Percentiles rank a stretch among this genome's conserved stretches.
phyloP scores from a whole-genome alignment of 208 protist genomes.

The Vickermania ingenoplastis region DNA sequence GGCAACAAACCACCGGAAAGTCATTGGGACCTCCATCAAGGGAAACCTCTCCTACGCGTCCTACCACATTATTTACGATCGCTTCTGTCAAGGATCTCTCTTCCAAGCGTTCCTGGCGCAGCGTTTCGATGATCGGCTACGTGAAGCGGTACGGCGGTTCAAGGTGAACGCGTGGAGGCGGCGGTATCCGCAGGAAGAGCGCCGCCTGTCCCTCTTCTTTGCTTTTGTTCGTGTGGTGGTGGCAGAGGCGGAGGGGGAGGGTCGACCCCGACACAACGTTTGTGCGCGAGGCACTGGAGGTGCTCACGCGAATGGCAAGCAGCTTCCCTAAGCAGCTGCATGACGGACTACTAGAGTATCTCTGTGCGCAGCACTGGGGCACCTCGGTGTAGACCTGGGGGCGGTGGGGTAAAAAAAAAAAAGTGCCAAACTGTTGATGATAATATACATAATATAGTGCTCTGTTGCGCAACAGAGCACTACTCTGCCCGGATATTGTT shows the following conservation, averaged over 20 bases:
- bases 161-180: conserved; percentile 43
- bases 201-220: conserved; percentile 67
- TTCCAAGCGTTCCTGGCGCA: conserved; percentile 50
- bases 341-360: conserved; percentile 9
- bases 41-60: conserved; percentile 51
- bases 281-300: conserved; percentile 47
- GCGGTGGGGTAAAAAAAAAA: too few relatives aligned
- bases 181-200: conserved; percentile 35
- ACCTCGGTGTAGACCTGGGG: too few relatives aligned
- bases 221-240: conserved; percentile 50
- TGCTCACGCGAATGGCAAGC: conserved; percentile 60
- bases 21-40: conserved; percentile 48
- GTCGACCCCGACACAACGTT: conserved; percentile 75
- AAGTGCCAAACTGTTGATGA: too few relatives aligned
- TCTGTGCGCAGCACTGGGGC: not conserved
- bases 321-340: conserved; percentile 45
- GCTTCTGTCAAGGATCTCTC: conserved; percentile 57
- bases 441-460: too few relatives aligned
- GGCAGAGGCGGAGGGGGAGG: conserved; percentile 33
- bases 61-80: conserved; percentile 72
- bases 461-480: too few relatives aligned
- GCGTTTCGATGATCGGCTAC: conserved; percentile 43
- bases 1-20: conserved; percentile 29
- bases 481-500: too few relatives aligned
- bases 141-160: conserved; percentile 33